Base-by-base conservation (phyloP, 2,329 filamentous ascomycete species). In the Pseudonectria foliicola region DNA sequence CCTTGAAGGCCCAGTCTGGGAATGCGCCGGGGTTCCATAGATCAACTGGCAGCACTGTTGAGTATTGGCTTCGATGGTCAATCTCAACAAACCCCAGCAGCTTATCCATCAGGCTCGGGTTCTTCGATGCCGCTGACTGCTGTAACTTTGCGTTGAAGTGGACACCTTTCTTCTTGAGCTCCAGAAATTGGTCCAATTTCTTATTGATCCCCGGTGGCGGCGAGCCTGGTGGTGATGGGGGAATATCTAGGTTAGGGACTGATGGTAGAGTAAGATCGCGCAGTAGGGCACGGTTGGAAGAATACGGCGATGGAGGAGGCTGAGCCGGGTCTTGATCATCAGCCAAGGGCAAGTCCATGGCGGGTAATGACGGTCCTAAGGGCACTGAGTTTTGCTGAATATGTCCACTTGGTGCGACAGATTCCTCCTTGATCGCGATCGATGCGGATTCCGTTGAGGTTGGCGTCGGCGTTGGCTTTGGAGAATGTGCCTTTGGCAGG, bases 91-190 rank as follows among this genome's bases (percentile, higher is more conserved):
- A 89, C 15, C 67, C 70, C 64, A 87, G 70, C 36, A 90, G 66
- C 60, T 85, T 87, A 43, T 82, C 77, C 59, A 78, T 74, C 34
- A 89, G 64, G 27, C 73, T 75, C 3, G 85, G 85, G 53, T 90
- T 90, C 33, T 75, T 74, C 39, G 89, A 64, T 7, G 82, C 76
- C 1, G 73, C 62, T 1, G 80, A 83, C 38, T 71, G 70, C 25
- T 82, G 75, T 7, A 92, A 66, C 42, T 82, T 80, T 48, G 77
- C 68, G 56, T 92, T 89, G 68, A 90, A 90, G 60, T 92, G 85
- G 12, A 80, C 69, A 4, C 80, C 80, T 43, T 81, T 76, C 52
- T 76, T 78, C 63, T 92, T 92, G n/a, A 90, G 70, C 29, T 76
- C 69, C 1, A 90, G 71, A 46, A 92, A 90, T 39, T 78, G 76